Evolutionary conservation across 441 rosid species (phyloP).

Genomic region (Gossypium davidsonii): DNA sequence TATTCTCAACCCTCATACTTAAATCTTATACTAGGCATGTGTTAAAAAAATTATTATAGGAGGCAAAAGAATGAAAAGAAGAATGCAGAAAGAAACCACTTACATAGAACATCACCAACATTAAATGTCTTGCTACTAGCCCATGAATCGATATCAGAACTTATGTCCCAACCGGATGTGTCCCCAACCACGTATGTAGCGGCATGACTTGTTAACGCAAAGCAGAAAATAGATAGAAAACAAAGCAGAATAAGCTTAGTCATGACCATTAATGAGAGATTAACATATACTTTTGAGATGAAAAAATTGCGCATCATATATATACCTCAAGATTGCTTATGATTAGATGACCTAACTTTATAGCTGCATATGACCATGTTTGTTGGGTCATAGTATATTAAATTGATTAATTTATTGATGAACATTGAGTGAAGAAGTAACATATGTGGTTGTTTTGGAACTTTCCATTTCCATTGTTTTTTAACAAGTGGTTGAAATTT

Average conservation of each 20-base stretch:
- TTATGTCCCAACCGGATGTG: conserved; percentile 83
- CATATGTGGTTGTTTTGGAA: no score
- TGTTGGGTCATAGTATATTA: no score
- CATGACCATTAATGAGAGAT: conserved; percentile 19
- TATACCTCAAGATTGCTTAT: conserved; percentile 22
- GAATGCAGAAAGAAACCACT: conserved; percentile 5
- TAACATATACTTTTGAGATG: background rate
- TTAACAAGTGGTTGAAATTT: no score
- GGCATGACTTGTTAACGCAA: conserved; percentile 29
- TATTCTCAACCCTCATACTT: no score
- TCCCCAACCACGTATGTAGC: conserved; percentile 75
- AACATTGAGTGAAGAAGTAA: background rate
- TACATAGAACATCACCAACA: conserved; percentile 68
- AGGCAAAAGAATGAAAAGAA: no score
- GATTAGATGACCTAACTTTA: conserved; percentile 65
- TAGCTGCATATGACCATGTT: conserved; percentile 17
- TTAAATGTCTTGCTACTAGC: conserved; percentile 44
- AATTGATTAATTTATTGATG: no score
- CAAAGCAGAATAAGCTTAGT: conserved; percentile 26
- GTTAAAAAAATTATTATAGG: no score
- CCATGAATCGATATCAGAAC: conserved; percentile 71
- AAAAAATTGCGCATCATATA: conserved; percentile 10
- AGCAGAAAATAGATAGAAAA: conserved; percentile 17
- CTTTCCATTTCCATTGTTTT: no score
- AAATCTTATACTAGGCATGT: no score